phyloP scores from a whole-genome alignment of 345 rosid genomes.

The Noccaea caerulescens region DNA sequence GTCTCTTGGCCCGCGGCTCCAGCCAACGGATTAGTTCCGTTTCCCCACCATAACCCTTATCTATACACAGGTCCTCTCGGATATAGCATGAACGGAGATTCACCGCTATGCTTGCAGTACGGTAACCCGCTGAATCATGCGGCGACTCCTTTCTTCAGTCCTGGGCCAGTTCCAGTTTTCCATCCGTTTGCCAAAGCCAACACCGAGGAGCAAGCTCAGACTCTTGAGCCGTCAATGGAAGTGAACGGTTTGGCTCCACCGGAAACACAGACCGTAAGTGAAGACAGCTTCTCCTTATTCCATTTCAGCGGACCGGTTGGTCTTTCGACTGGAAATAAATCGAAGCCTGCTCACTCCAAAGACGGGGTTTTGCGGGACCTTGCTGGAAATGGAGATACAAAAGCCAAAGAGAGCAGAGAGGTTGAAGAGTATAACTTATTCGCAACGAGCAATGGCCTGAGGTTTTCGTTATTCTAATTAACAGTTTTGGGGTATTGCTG shows the following conservation, averaged over 20 bases:
- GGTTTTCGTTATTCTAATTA: conserved; percentile 68
- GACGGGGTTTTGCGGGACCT: conserved; percentile 55
- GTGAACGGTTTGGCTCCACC: conserved; percentile 14
- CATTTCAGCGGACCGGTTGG: conserved; percentile 90
- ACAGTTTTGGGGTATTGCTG: conserved; percentile 41
- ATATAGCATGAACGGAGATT: conserved; percentile 49
- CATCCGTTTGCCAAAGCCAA: conserved; percentile 56
- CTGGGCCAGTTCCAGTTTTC: conserved; percentile 59
- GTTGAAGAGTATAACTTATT: conserved; percentile 93
- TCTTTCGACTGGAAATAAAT: conserved; percentile 54
- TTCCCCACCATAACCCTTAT: conserved; percentile 62
- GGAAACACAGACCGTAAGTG: conserved; percentile 19
- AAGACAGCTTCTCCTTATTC: conserved; percentile 72
- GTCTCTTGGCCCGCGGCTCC: conserved; percentile 76
- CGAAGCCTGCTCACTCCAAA: conserved; percentile 50
- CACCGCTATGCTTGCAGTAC: conserved; percentile 54
- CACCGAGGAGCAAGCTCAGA: conserved; percentile 49
- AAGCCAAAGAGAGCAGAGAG: conserved; percentile 40
- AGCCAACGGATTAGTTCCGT: conserved; percentile 62
- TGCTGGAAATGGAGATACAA: conserved; percentile 43
- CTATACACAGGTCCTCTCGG: conserved; percentile 61
- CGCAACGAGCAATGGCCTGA: conserved; percentile 67
- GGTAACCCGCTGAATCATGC: conserved; percentile 52
- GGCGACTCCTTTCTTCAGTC: conserved; percentile 53
- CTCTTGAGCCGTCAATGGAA: conserved; percentile 50